A percentile compares a stretch with the other conserved stretches of the same genome.
Conservation (phyloP, 2,329 filamentous ascomycete species). For the Davidsoniella virescens region DNA sequence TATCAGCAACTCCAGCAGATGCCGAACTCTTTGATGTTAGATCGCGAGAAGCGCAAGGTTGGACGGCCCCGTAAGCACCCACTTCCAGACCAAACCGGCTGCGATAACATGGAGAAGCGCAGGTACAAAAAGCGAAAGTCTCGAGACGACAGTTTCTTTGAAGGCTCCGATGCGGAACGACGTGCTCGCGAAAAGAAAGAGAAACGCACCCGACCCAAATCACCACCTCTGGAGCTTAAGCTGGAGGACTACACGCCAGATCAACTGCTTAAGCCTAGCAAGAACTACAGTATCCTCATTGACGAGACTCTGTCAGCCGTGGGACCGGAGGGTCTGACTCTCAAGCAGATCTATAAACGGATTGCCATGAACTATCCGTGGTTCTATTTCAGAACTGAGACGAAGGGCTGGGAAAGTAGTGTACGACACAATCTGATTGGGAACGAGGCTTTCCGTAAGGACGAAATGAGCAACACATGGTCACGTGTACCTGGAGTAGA, state of each 20-base stretch:
- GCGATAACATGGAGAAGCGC: conserved; percentile 41
- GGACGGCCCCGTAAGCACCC: conserved; percentile 50
- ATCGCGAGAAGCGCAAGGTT: conserved; percentile 44
- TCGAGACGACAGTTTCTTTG: conserved; percentile 32
- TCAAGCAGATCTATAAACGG: conserved; percentile 48
- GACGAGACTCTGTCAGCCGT: conserved; percentile 42
- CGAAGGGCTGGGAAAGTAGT: conserved; percentile 50
- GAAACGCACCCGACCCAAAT: conserved; percentile 37
- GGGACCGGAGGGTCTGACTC: conserved; percentile 35
- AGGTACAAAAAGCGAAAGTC: conserved; percentile 49
- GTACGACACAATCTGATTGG: conserved; percentile 48
- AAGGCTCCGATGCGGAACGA: conserved; percentile 39
- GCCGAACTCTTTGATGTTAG: background rate
- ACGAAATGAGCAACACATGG: conserved; percentile 40
- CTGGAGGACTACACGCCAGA: conserved; percentile 40
- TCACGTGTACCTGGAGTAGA: conserved; percentile 40
- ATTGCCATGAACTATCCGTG: conserved; percentile 42
- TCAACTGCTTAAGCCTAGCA: conserved; percentile 43
- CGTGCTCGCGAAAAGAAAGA: conserved; percentile 42
- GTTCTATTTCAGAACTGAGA: conserved; percentile 43
- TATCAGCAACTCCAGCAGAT: conserved; percentile 2
- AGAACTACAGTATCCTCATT: conserved; percentile 45
- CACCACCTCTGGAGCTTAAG: conserved; percentile 40
- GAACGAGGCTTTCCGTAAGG: conserved; percentile 44
- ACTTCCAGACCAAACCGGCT: conserved; percentile 34